Evolutionary conservation across 1,284 basidiomycete species (phyloP).

Genomic region (Fistulinella cinereoalba): DNA sequence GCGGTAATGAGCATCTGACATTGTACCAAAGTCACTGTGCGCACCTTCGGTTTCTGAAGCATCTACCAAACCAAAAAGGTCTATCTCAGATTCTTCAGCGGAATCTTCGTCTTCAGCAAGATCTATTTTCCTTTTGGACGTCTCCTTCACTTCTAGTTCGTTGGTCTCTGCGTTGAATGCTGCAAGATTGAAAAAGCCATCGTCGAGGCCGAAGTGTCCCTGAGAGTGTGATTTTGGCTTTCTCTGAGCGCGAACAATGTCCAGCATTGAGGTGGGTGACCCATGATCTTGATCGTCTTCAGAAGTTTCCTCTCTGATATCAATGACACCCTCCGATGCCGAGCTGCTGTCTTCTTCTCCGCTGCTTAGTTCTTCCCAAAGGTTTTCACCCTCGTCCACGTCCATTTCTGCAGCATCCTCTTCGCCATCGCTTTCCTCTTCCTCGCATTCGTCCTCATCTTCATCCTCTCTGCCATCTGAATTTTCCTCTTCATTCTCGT

Average conservation of each 20-base stretch:
- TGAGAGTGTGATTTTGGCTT: slow-evolving; percentile 22
- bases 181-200: slow-evolving; percentile 89
- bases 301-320: slow-evolving; percentile 48
- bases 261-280: slow-evolving; percentile 30
- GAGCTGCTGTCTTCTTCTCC: slow-evolving; percentile 34
- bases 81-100: slow-evolving; percentile 53
- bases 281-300: slow-evolving; percentile 37
- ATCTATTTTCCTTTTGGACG: slow-evolving; percentile 60
- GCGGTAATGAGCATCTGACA: neutral
- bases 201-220: slow-evolving; percentile 73
- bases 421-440: slow-evolving; percentile 27
- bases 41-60: slow-evolving; percentile 37
- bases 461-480: slow-evolving; percentile 18
- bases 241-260: slow-evolving; percentile 26
- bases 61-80: slow-evolving; percentile 69
- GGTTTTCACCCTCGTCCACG: slow-evolving; percentile 25
- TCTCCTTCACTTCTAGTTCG: slow-evolving; percentile 67
- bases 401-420: slow-evolving; percentile 19
- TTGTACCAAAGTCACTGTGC: slow-evolving; percentile 38
- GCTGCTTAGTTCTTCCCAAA: slow-evolving; percentile 33
- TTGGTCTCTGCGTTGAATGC: slow-evolving; percentile 89
- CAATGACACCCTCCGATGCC: slow-evolving; percentile 38
- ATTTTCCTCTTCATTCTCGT: slow-evolving; percentile 21
- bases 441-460: slow-evolving; percentile 22
- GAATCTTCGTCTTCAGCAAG: slow-evolving; percentile 52